Base-by-base conservation (phyloP, 306 rosid genomes). In the Dalbergia cultrata region DNA sequence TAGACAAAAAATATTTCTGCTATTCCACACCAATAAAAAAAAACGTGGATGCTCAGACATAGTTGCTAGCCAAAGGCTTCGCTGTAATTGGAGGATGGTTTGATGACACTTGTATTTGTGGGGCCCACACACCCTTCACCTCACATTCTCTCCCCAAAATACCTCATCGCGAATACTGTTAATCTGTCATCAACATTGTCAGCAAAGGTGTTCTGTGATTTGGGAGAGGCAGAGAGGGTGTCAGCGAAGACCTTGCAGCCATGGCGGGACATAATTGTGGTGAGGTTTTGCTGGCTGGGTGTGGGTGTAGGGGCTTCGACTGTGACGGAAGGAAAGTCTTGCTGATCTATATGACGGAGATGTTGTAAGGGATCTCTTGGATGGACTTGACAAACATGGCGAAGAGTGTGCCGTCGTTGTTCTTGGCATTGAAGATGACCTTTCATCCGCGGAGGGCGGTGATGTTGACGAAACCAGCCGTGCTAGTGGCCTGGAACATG, bases 391-490 rank as follows among this genome's bases (percentile, higher is more conserved):
- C 92, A 64, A 84, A 95, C 19, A 26, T 74, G 2, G 94, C 80
- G 5, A 91, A 17, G 58, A 95, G 89, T 0, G 57, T 35, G 9
- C 94, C 93, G 80, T 61, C 90, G 76, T 86, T 89, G 75, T 89
- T 78, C 19, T 89, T 78, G 14, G 97, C 89, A 16, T 90, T 85
- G 61, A 95, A 91, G 0, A 91, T 95, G 64, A 95, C 97, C 47
- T 90, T 95, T 0, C 99, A 98, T 19, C 98, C 98, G 34, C 17
- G 84, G 11, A 90, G 89, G 70, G 90, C 94, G 19, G 99, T 95
- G 56, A 95, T 95, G 89, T 95, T 95, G 50, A 95, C 93, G 79
- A 91, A 89, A 2, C 99, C 99, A 2, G 99, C 98, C 6, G 94
- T 10, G 43, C 98, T 98, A 34, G 93, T 84, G 80, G 98, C 90